Conservation (phyloP, 2,329 filamentous ascomycete genomes). For the Aspergillus fischeri region DNA sequence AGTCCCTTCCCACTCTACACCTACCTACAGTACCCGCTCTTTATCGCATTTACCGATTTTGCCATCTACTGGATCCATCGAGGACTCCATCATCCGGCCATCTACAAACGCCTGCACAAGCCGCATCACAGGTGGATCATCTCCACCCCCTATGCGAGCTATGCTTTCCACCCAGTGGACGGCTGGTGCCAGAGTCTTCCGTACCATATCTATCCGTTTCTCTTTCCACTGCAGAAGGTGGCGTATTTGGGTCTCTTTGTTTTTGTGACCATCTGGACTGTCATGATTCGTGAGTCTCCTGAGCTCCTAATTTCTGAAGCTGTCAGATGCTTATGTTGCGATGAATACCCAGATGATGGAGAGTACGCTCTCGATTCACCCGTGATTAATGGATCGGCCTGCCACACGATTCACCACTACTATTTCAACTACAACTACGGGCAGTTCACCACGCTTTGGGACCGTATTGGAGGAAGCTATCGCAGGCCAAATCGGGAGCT, state of each 20-base stretch:
- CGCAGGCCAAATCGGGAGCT: slow-evolving; percentile 9
- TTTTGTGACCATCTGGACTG: slow-evolving; percentile 95
- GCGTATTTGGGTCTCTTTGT: slow-evolving; percentile 79
- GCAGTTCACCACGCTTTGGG: slow-evolving; percentile 91
- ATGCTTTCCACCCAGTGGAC: slow-evolving; percentile 92
- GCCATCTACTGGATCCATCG: slow-evolving; percentile 90
- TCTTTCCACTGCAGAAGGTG: slow-evolving; percentile 88
- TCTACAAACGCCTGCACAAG: slow-evolving; percentile 92
- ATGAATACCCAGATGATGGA: slow-evolving; percentile 60
- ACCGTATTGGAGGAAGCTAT: slow-evolving; percentile 72
- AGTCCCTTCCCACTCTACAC: slow-evolving; percentile 75
- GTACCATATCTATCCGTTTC: slow-evolving; percentile 86
- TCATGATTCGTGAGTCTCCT: slow-evolving; percentile 62
- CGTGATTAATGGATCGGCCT: slow-evolving; percentile 90
- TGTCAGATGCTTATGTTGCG: neutral
- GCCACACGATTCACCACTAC: slow-evolving; percentile 86
- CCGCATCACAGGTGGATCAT: slow-evolving; percentile 99
- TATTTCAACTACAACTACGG: slow-evolving; percentile 93
- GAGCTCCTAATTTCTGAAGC: neutral
- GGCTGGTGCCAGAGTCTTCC: slow-evolving; percentile 83
- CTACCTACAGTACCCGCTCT: slow-evolving; percentile 76
- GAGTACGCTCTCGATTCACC: slow-evolving; percentile 85
- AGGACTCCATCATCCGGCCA: slow-evolving; percentile 67
- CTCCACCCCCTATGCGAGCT: slow-evolving; percentile 85
- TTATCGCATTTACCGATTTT: slow-evolving; percentile 81